A percentile compares a stretch with the other conserved stretches of the same genome.
Evolutionary conservation across 2,329 filamentous ascomycete species (phyloP).

Genomic region (Ascochyta fabae): DNA sequence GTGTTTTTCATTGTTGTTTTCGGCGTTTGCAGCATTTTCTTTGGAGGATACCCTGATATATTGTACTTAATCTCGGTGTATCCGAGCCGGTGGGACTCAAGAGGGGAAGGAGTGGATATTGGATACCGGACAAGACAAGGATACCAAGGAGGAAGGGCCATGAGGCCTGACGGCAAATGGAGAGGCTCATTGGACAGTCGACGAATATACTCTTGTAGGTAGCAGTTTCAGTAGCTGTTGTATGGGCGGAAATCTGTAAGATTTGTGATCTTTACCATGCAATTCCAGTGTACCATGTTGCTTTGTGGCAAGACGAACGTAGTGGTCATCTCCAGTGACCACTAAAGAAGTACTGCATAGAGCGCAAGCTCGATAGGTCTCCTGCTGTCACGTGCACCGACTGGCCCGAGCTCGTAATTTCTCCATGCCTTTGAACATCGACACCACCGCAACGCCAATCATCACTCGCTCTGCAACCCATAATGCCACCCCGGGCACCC

Average conservation of each 20-base stretch:
- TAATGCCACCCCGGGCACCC: conserved; percentile 45
- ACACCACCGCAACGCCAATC: conserved; percentile 10
- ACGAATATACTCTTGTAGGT: not conserved
- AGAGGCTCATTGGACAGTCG: not conserved
- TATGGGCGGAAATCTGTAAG: conserved; percentile 18
- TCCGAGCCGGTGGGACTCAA: conserved; percentile 4
- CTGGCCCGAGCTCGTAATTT: conserved; percentile 21
- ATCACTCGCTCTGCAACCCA: conserved; percentile 10
- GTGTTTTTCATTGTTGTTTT: not conserved
- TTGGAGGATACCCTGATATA: conserved; percentile 36
- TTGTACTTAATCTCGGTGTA: conserved; percentile 6
- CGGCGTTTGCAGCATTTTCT: conserved; percentile 11
- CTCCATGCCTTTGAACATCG: conserved; percentile 19
- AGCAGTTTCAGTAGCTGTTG: conserved; percentile 9
- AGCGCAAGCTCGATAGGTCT: no score
- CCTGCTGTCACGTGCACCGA: conserved; percentile 7
- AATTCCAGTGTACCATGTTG: not conserved
- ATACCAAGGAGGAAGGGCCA: not conserved
- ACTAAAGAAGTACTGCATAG: not conserved
- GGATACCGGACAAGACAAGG: conserved; percentile 7
- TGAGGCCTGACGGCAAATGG: no score
- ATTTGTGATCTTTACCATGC: conserved; percentile 11
- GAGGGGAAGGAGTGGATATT: not conserved
- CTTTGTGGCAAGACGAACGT: not conserved
- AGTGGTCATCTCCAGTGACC: not conserved